A percentile compares a stretch with the other conserved stretches of the same genome.
Evolutionary conservation across 768 basidiomycete genomes (phyloP).

Genomic region (Astraeus odoratus): DNA sequence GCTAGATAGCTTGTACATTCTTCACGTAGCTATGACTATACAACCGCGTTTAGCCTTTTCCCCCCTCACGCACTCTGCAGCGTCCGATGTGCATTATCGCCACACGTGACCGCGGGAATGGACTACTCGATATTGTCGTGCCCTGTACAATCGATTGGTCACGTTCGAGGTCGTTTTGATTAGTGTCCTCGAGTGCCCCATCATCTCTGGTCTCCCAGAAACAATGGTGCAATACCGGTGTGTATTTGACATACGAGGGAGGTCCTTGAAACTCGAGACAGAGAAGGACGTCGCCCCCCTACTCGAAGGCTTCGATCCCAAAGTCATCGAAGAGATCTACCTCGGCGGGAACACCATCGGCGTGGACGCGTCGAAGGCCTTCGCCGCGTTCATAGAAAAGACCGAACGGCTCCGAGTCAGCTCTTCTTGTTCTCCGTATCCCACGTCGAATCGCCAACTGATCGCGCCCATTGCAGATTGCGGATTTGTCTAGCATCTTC

Average conservation of each 20-base stretch:
- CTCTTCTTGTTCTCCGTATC: neutral
- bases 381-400: constrained; percentile 71
- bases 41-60: too few relatives aligned
- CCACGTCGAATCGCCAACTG: too few relatives aligned
- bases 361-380: constrained; percentile 78
- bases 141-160: too few relatives aligned
- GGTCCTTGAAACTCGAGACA: constrained; percentile 67
- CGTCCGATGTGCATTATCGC: too few relatives aligned
- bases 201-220: neutral
- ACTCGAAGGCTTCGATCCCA: constrained; percentile 57
- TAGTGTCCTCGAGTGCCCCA: neutral
- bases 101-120: too few relatives aligned
- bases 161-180: too few relatives aligned
- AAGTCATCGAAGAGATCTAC: constrained; percentile 77
- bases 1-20: too few relatives aligned
- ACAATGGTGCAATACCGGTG: constrained; percentile 16
- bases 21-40: too few relatives aligned
- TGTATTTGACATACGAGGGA: constrained; percentile 24
- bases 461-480: constrained; percentile 48
- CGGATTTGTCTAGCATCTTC: constrained; percentile 96
- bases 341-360: constrained; percentile 94
- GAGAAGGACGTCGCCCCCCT: constrained; percentile 70
- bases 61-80: too few relatives aligned
- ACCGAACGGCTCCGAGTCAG: constrained; percentile 65
- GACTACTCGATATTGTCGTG: too few relatives aligned